Conservation (phyloP, 2,329 filamentous ascomycete genomes). For the Salinomyces thailandicus region DNA sequence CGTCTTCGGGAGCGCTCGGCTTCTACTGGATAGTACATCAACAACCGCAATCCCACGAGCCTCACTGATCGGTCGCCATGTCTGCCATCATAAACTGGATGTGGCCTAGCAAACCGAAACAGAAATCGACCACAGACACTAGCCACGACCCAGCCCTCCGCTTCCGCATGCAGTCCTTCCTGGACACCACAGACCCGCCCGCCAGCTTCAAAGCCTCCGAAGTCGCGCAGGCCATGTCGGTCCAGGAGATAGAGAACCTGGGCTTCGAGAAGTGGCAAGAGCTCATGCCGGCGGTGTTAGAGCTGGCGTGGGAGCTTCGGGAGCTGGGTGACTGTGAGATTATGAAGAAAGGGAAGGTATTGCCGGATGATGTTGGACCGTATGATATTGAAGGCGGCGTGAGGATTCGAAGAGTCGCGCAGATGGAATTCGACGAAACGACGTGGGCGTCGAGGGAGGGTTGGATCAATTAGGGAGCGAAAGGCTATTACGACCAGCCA, state of each 20-base stretch:
- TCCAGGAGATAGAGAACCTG: conserved; percentile 27
- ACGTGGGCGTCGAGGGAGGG: background rate
- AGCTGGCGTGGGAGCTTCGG: conserved; percentile 36
- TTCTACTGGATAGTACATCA: too few species aligned
- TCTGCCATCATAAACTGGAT: background rate
- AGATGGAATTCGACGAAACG: background rate
- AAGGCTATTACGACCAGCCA: too few species aligned
- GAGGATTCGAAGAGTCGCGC: conserved; percentile 22
- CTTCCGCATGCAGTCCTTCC: conserved; percentile 17
- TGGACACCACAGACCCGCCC: conserved; percentile 28
- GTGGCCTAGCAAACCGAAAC: background rate
- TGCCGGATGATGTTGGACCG: conserved; percentile 25
- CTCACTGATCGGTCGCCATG: too few species aligned
- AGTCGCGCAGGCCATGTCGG: conserved; percentile 35
- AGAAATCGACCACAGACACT: conserved; percentile 10
- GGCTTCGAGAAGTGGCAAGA: conserved; percentile 35
- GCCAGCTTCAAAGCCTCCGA: conserved; percentile 44
- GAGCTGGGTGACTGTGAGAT: conserved; percentile 38
- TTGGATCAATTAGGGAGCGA: too few species aligned
- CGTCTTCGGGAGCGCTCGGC: too few species aligned
- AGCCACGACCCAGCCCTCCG: conserved; percentile 17
- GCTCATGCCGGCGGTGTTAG: conserved; percentile 35
- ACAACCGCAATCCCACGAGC: too few species aligned
- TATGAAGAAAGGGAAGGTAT: conserved; percentile 36
- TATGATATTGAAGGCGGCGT: conserved; percentile 38